Evolutionary conservation across 305 asterid species (phyloP).

Genomic region (Vinca major): DNA sequence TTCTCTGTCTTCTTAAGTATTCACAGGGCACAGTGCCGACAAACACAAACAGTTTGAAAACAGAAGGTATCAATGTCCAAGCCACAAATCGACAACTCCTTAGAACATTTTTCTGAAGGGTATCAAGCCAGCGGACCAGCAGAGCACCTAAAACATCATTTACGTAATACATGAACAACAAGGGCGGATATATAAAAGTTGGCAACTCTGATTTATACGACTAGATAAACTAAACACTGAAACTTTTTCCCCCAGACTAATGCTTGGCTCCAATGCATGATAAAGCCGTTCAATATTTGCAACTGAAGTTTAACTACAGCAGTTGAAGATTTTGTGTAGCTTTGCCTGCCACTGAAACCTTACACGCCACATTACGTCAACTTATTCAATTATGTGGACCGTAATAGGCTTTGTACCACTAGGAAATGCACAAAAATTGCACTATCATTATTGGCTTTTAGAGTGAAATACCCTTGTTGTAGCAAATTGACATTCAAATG

Average conservation of each 20-base stretch:
- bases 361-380: too few relatives aligned
- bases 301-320: background rate
- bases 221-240: background rate
- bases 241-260: background rate
- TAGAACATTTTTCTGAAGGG: conserved; percentile 44
- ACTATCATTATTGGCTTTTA: background rate
- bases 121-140: conserved; percentile 33
- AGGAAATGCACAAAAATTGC: background rate
- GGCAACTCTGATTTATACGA: background rate
- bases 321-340: background rate
- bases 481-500: background rate
- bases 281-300: background rate
- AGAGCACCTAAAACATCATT: conserved; percentile 36
- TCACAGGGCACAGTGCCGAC: conserved; percentile 34
- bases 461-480: background rate
- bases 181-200: background rate
- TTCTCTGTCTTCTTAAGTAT: conserved; percentile 44
- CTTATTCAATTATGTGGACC: background rate
- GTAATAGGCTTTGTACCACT: background rate
- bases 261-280: background rate
- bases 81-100: conserved; percentile 43
- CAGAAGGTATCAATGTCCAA: conserved; percentile 36
- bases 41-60: conserved; percentile 27
- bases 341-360: background rate
- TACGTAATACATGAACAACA: conserved; percentile 14